Base-by-base conservation (phyloP, 305 asterid genomes). In the Fraxinus platypoda region DNA sequence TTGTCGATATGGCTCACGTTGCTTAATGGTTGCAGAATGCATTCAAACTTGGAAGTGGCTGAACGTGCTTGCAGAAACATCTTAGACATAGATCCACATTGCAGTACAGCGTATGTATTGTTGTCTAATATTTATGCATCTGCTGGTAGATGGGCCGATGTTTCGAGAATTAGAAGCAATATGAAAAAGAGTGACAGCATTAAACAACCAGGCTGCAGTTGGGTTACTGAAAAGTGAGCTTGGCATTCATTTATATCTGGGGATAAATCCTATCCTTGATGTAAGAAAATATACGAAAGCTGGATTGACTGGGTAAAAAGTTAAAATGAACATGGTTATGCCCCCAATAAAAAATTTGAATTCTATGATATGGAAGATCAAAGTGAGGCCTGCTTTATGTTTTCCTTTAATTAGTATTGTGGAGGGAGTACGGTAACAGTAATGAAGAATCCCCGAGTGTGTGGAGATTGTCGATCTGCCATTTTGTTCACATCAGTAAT, bases 71-170 rank as follows among this genome's bases (percentile, higher is more conserved):
- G 95, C 25, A 86, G 82, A 70, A 80, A 80, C 26, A 76, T 92
- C 80, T 83, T 90, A 23, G 73, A 77, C 59, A 31, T 87, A 1
- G 95, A 94, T 85, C 94, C 97, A 33, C 83, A 87, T 28, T 91
- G 93, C 76, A 83, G 92, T 38, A 91, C 93, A 38, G 98, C 91
- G 12, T 87, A 90, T 76, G 91, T 91, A 6, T 62, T 93, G 76
- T 26, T 94, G 86, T 92, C 99, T 5, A 93, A 92, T 76, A 88
- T 91, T 72, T 93, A 96, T 57, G 98, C 98, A 3, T 85, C 76
- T 13, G 81, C 89, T 57, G 94, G 94, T 33, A 90, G 91, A 87
- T 94, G 98, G 95, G 52, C 17, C 7, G 99, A 96, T 83, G 98
- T 81, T 35, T 92, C 89, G 19, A 93, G 91, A 84, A 79, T 88